Evolutionary conservation across 2,329 filamentous ascomycete genomes (phyloP).

Genomic region (Helminthosporium solani): DNA sequence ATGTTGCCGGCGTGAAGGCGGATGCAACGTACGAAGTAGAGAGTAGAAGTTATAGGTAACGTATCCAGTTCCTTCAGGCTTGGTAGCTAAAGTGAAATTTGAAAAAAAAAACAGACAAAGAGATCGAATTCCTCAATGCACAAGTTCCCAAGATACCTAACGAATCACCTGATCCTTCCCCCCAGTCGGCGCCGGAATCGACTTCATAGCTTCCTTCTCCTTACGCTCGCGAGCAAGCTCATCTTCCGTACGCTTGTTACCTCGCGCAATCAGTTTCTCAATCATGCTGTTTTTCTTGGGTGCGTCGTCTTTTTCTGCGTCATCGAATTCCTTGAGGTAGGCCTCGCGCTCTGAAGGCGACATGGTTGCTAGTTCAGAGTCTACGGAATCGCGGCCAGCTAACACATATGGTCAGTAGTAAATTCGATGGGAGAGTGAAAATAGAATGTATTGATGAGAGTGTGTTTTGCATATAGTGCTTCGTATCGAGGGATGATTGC

Average conservation of each 20-base stretch:
- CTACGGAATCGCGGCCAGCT: constrained; percentile 36
- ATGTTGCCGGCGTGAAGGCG: constrained; percentile 4
- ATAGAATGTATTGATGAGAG: not conserved
- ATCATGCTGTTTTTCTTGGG: constrained; percentile 31
- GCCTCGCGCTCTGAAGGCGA: constrained; percentile 35
- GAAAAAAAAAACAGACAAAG: no score
- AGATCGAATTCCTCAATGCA: no score
- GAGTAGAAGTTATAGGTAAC: no score
- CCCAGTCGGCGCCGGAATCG: not conserved
- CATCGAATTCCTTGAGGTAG: constrained; percentile 39
- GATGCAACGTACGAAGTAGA: no score
- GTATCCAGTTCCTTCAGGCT: no score
- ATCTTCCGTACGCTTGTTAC: constrained; percentile 40
- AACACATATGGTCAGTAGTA: not conserved
- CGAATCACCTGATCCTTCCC: not conserved
- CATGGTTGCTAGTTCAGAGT: constrained; percentile 37
- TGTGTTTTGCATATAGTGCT: not conserved
- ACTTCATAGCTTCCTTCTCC: constrained; percentile 18
- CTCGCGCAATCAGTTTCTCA: constrained; percentile 28
- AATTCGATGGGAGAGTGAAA: not conserved
- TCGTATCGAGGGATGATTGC: not conserved
- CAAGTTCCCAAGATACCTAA: no score
- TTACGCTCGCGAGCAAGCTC: constrained; percentile 29
- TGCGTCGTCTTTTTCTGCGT: constrained; percentile 33
- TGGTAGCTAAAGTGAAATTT: no score